Base-by-base conservation (phyloP, 1,284 basidiomycete genomes). In the Malassezia caprae region DNA sequence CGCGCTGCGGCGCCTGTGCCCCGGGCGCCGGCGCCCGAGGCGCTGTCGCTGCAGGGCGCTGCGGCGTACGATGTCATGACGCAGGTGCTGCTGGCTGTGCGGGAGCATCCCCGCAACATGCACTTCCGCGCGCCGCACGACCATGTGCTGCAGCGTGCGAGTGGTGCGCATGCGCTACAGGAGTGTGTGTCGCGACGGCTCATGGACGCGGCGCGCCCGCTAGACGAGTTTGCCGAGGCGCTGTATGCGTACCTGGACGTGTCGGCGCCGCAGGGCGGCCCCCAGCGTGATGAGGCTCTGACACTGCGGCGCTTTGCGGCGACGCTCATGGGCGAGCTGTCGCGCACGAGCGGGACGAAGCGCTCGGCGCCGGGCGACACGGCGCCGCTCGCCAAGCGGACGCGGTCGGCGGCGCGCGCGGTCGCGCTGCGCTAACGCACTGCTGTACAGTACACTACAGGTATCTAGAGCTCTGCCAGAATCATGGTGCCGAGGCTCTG, bases 401-500 rank as follows among this genome's bases (percentile, higher is more conserved):
- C 53, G 19, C 53, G 53, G 3, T 47, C 37, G 17, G 53, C 26
- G 11, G 48, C 19, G 21, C 47, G 23, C 21, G 35, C 8, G 17
- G 34, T 39, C 23, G 13, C 37, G 23, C 12, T 26, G 53, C 53
- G 46, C 24, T 28, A 35, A 37, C 11, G 32, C 27, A 40, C 17
- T 24, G 53, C 47, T 37, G n/a, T 28, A 35, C 44, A 40, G 48
- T 49, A 49, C 35, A 37, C 23, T 51, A 43, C 28, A 43, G 21
- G 37, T 42, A 42, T 45, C 41, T 54, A 61, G 21, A 62, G 55
- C 53, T 62, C 60, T 15, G 60, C 60, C 7, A 62, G 53, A 30
- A 62, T 53, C 72, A 74, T 74, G 3, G 69, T 71, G 19, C 70
- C 70, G 43, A 74, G 51, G 23, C 61, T 63, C 61, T 74, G 72